Evolutionary conservation across 768 basidiomycete species (phyloP).

Genomic region (Collybia nuda): DNA sequence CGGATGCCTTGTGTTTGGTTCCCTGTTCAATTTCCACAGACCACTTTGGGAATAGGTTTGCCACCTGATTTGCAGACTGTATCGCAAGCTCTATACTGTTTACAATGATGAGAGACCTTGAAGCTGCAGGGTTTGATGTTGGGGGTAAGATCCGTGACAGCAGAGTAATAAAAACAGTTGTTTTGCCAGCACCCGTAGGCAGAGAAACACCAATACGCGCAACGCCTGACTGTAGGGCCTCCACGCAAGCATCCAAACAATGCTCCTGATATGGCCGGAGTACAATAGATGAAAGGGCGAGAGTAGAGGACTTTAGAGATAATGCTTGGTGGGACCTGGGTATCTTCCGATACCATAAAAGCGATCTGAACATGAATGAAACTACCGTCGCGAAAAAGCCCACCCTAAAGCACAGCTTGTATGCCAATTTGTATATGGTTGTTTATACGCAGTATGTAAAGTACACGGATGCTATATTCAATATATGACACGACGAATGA

Average conservation of each 20-base stretch:
- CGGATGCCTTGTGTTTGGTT: conserved; percentile 67
- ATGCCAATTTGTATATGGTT: too few relatives aligned
- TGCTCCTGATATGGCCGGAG: conserved; percentile 89
- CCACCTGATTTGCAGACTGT: conserved; percentile 79
- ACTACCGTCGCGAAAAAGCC: too few relatives aligned
- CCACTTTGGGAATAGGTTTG: conserved; percentile 66
- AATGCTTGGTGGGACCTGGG: not conserved
- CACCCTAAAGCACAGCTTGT: too few relatives aligned
- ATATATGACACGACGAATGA: not conserved
- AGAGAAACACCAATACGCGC: conserved; percentile 82
- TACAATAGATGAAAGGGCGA: conserved; percentile 19
- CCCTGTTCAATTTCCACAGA: conserved; percentile 94
- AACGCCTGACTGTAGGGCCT: conserved; percentile 65
- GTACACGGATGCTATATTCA: not conserved
- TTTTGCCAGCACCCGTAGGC: conserved; percentile 88
- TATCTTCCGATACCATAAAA: too few relatives aligned
- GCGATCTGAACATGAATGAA: too few relatives aligned
- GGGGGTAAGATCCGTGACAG: conserved; percentile 62
- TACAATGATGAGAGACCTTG: conserved; percentile 77
- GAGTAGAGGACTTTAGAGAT: not conserved
- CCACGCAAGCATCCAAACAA: conserved; percentile 75
- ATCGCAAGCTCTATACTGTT: conserved; percentile 87
- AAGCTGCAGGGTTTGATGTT: conserved; percentile 39
- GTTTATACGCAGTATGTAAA: too few relatives aligned
- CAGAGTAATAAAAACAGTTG: conserved; percentile 86